Percentiles rank a stretch among this genome's conserved stretches.
These are phyloP conservation scores for Aurinia saxatilis DNA, from an alignment of 345 rosid genomes.

Conservation along the genomic window DNA sequence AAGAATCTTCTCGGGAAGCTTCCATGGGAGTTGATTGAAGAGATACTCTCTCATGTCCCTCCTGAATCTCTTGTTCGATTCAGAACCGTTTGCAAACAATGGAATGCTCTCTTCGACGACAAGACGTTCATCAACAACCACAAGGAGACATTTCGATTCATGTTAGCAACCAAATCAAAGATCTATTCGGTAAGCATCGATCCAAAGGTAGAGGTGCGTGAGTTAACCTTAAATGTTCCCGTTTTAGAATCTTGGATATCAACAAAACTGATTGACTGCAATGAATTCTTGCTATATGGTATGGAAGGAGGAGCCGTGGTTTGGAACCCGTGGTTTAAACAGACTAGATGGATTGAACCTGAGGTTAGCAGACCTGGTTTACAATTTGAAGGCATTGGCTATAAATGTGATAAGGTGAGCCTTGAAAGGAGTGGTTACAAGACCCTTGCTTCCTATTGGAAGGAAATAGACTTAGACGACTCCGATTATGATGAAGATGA, in stretches of 20 bases:
- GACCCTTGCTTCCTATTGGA: background rate
- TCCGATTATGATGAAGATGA: too few relatives aligned
- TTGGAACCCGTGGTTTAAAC: too few relatives aligned
- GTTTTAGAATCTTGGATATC: background rate
- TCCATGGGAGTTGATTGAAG: too few relatives aligned
- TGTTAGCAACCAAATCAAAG: background rate
- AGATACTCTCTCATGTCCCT: too few relatives aligned
- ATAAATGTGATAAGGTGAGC: background rate
- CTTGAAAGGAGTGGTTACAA: background rate
- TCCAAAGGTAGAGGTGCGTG: too few relatives aligned
- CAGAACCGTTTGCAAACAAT: too few relatives aligned
- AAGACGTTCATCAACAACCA: too few relatives aligned
- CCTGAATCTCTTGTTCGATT: too few relatives aligned
- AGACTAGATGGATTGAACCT: background rate
- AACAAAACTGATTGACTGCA: background rate
- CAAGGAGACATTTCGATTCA: background rate
- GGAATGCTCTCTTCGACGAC: too few relatives aligned
- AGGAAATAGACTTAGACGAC: too few relatives aligned
- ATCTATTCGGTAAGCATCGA: background rate
- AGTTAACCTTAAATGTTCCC: background rate
- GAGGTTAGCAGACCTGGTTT: background rate
- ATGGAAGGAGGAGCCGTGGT: too few relatives aligned
- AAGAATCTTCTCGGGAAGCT: too few relatives aligned
- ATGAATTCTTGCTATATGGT: background rate
- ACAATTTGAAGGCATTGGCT: background rate